Conservation (phyloP, 2,329 filamentous ascomycete species). For the Bipolaris zeicola region DNA sequence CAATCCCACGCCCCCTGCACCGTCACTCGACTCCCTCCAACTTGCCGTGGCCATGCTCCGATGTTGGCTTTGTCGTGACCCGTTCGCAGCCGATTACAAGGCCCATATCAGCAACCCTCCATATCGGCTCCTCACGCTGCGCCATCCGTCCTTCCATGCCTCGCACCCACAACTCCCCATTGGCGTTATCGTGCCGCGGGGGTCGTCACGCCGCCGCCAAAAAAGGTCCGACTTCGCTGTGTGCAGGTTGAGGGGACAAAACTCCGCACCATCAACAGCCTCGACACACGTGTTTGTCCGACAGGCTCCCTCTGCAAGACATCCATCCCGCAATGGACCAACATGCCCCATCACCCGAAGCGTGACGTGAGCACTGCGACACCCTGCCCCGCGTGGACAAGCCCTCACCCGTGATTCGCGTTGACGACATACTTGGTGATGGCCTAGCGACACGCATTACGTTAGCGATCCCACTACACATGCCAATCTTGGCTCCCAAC, state of each 20-base stretch:
- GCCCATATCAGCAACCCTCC: slow-evolving; percentile 18
- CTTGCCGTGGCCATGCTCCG: neutral
- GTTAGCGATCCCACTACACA: slow-evolving; percentile 28
- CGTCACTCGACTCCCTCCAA: neutral
- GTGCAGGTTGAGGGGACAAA: neutral
- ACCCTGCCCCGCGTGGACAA: slow-evolving; percentile 30
- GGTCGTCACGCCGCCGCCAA: slow-evolving; percentile 18
- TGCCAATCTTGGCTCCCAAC: slow-evolving; percentile 3
- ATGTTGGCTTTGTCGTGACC: slow-evolving; percentile 13
- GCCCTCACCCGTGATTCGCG: slow-evolving; percentile 45
- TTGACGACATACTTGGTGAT: slow-evolving; percentile 49
- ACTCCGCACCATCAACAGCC: neutral
- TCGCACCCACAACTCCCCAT: slow-evolving; percentile 31
- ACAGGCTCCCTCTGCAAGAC: slow-evolving; percentile 13
- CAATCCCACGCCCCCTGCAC: neutral
- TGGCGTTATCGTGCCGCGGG: slow-evolving; percentile 43
- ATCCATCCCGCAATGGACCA: slow-evolving; percentile 13
- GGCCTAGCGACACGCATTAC: slow-evolving; percentile 33
- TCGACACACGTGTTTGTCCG: slow-evolving; percentile 18
- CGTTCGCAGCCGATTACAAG: slow-evolving; percentile 36
- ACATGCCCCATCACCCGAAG: neutral
- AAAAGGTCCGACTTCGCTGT: slow-evolving; percentile 38
- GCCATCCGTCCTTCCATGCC: slow-evolving; percentile 37
- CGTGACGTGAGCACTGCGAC: slow-evolving; percentile 12
- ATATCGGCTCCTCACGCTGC: slow-evolving; percentile 11